Conservation (phyloP, 1,284 basidiomycete species). For the Leccinum holopus region DNA sequence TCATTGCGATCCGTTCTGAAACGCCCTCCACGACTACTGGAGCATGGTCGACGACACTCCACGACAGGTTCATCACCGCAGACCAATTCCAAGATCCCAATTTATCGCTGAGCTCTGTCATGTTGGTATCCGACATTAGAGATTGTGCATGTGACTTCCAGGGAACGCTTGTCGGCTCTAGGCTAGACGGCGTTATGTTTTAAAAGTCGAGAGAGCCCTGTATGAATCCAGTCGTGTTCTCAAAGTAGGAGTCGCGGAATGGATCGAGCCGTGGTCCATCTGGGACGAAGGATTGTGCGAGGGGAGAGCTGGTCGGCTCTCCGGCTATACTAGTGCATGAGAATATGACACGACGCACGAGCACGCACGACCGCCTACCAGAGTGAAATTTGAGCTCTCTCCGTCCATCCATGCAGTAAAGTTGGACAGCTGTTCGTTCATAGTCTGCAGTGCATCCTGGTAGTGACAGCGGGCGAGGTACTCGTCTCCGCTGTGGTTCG, state of each 20-base stretch:
- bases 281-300: slow-evolving; percentile 53
- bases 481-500: slow-evolving; percentile 66
- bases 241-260: slow-evolving; percentile 57
- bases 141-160: slow-evolving; percentile 53
- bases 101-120: slow-evolving; percentile 47
- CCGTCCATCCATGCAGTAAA: slow-evolving; percentile 76
- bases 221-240: slow-evolving; percentile 75
- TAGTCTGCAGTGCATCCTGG: slow-evolving; percentile 55
- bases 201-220: slow-evolving; percentile 58
- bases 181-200: slow-evolving; percentile 56
- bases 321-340: slow-evolving; percentile 45
- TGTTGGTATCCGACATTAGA: slow-evolving; percentile 50
- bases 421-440: slow-evolving; percentile 62
- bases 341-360: not conserved
- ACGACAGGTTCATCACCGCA: slow-evolving; percentile 54
- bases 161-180: slow-evolving; percentile 37
- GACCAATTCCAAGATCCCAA: slow-evolving; percentile 71
- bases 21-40: slow-evolving; percentile 28
- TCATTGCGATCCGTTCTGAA: slow-evolving; percentile 48
- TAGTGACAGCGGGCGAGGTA: slow-evolving; percentile 60
- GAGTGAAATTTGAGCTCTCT: slow-evolving; percentile 60
- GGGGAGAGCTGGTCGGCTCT: slow-evolving; percentile 44
- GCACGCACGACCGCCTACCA: slow-evolving; percentile 47
- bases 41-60: slow-evolving; percentile 66
- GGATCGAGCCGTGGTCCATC: slow-evolving; percentile 49